These are phyloP conservation scores for Kodamaea sp. DNA, from an alignment of 1,139 yeast species.

Conservation along the genomic window DNA sequence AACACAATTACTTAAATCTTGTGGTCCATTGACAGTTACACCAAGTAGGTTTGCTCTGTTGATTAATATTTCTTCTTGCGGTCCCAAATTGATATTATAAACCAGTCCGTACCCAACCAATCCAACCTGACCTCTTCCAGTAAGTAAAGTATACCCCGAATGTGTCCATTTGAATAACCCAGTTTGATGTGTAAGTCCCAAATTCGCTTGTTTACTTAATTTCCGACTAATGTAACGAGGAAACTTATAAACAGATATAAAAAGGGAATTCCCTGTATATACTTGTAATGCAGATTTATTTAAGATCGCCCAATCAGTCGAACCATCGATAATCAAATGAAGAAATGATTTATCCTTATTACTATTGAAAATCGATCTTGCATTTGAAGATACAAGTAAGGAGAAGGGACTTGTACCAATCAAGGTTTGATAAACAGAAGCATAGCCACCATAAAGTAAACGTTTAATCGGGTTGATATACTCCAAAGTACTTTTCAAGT, in stretches of 20 bases:
- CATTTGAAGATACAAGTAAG: conserved; percentile 29
- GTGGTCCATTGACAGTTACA: conserved; percentile 48
- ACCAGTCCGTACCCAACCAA: conserved; percentile 57
- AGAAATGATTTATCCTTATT: conserved; percentile 35
- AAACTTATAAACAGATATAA: conserved; percentile 29
- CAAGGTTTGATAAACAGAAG: conserved; percentile 42
- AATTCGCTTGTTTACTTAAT: conserved; percentile 24
- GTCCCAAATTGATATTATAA: conserved; percentile 43
- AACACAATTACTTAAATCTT: conserved; percentile 40
- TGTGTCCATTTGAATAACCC: conserved; percentile 34
- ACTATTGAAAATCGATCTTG: conserved; percentile 17
- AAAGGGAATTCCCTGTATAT: conserved; percentile 49
- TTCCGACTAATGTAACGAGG: conserved; percentile 41
- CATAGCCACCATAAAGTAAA: conserved; percentile 39
- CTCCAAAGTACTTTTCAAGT: conserved; percentile 27
- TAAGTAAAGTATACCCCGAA: conserved; percentile 44
- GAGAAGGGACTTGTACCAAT: conserved; percentile 48
- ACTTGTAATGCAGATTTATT: conserved; percentile 45
- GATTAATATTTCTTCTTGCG: conserved; percentile 48
- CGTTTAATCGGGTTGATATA: conserved; percentile 36
- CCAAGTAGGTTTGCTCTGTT: conserved; percentile 49
- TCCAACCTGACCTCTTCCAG: conserved; percentile 59
- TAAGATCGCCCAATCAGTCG: conserved; percentile 59
- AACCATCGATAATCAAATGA: conserved; percentile 50
- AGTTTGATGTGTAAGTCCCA: conserved; percentile 24